A percentile compares a stretch with the other conserved stretches of the same genome.
These are phyloP conservation scores for Colletotrichum sp. DNA, from an alignment of 2,329 filamentous ascomycete species.

Conservation along the genomic window DNA sequence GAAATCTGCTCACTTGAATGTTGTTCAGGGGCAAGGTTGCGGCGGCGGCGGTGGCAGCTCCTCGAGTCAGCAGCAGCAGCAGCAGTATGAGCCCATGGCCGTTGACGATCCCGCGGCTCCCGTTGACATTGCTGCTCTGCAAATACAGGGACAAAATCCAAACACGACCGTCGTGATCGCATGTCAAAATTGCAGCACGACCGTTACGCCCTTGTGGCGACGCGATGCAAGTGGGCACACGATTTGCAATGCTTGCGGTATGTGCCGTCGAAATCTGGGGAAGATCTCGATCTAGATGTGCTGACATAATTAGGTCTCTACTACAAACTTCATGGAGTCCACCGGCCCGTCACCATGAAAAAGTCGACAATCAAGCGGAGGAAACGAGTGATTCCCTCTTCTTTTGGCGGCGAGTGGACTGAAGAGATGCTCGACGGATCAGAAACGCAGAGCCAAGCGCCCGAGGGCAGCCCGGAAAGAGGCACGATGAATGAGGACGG, in stretches of 20 bases:
- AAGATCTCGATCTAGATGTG: background rate
- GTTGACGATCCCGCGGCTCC: constrained; percentile 44
- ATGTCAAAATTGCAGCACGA: constrained; percentile 96
- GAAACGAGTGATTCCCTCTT: constrained; percentile 89
- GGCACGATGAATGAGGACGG: constrained; percentile 67
- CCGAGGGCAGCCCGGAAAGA: constrained; percentile 47
- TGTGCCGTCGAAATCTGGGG: constrained; percentile 36
- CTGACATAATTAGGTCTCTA: constrained; percentile 72
- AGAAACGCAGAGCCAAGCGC: constrained; percentile 44
- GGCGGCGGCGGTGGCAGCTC: constrained; percentile 25
- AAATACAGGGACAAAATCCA: constrained; percentile 38
- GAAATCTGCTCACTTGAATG: constrained; percentile 77
- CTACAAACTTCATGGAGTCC: constrained; percentile 92
- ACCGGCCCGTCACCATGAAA: constrained; percentile 97
- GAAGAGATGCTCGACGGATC: constrained; percentile 53
- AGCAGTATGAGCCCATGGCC: constrained; percentile 22
- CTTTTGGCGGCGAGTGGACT: constrained; percentile 43
- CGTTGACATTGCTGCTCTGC: constrained; percentile 54
- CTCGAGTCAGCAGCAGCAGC: constrained; percentile 15
- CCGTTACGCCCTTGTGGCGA: constrained; percentile 94
- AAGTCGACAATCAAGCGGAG: constrained; percentile 95
- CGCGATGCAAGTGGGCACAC: constrained; percentile 93
- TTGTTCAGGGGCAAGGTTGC: constrained; percentile 52
- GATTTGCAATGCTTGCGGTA: constrained; percentile 98
- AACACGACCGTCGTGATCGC: constrained; percentile 77